phyloP scores from a whole-genome alignment of 2,329 filamentous ascomycete genomes.

The Curvularia hawaiiensis region DNA sequence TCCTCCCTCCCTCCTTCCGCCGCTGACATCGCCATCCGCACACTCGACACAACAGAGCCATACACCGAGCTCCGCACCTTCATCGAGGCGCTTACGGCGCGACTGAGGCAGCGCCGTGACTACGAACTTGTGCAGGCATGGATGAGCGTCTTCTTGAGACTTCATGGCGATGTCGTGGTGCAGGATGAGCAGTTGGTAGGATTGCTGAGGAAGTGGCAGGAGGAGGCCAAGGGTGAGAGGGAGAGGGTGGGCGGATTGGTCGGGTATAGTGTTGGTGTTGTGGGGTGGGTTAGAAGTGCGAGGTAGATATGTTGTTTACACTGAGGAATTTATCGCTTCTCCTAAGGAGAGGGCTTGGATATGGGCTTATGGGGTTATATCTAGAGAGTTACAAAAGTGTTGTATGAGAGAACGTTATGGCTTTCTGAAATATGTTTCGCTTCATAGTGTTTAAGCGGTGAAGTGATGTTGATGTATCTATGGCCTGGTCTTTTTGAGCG shows the following conservation, averaged over 20 bases:
- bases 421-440: neutral
- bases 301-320: slow-evolving; percentile 12
- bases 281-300: slow-evolving; percentile 73
- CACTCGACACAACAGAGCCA: slow-evolving; percentile 61
- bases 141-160: slow-evolving; percentile 91
- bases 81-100: slow-evolving; percentile 75
- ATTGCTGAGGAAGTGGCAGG: slow-evolving; percentile 72
- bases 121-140: slow-evolving; percentile 95
- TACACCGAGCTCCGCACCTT: slow-evolving; percentile 79
- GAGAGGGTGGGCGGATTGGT: slow-evolving; percentile 75
- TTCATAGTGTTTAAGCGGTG: neutral
- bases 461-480: no score
- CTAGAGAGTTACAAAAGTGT: neutral
- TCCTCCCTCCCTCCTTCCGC: slow-evolving; percentile 82
- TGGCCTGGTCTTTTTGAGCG: no score
- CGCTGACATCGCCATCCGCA: slow-evolving; percentile 89
- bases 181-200: slow-evolving; percentile 59
- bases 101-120: slow-evolving; percentile 72
- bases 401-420: neutral
- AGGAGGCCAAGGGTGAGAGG: slow-evolving; percentile 72
- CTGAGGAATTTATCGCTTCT: neutral
- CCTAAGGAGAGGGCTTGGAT: neutral
- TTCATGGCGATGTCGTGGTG: slow-evolving; percentile 70
- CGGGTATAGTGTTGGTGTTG: slow-evolving; percentile 85
- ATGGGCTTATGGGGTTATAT: neutral